These are phyloP conservation scores for Aquilaria malaccensis DNA, from an alignment of 345 rosid species.

Conservation along the genomic window DNA sequence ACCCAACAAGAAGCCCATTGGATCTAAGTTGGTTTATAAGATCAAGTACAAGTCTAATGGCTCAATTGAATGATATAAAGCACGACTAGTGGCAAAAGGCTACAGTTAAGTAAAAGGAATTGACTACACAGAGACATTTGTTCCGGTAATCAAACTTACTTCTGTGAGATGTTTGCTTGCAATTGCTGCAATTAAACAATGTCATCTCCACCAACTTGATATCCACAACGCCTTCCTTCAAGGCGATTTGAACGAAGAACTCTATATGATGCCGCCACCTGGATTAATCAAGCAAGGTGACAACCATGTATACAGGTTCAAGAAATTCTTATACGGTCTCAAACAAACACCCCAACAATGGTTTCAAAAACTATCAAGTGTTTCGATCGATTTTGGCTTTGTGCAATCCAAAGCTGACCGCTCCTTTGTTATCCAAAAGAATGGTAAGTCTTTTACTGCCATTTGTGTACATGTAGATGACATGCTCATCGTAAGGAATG, in stretches of 20 bases:
- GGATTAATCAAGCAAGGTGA: neutral
- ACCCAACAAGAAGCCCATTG: neutral
- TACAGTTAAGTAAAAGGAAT: slow-evolving; percentile 3
- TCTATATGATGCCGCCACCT: neutral
- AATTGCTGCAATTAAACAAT: neutral
- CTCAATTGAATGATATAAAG: neutral
- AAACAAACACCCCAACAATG: neutral
- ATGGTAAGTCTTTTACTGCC: neutral
- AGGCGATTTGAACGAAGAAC: neutral
- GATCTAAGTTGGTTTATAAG: slow-evolving; percentile 9
- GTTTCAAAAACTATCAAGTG: neutral
- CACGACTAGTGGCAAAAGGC: neutral
- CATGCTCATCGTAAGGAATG: neutral
- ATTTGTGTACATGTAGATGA: neutral
- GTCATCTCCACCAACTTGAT: neutral
- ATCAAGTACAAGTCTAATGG: slow-evolving; percentile 4
- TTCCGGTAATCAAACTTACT: neutral
- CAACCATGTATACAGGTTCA: neutral
- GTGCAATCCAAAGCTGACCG: neutral
- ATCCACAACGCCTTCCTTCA: neutral
- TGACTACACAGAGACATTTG: slow-evolving; percentile 7
- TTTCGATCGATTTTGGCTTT: neutral
- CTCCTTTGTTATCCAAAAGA: neutral
- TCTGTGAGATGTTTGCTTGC: neutral
- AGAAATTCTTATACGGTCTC: neutral